Base-by-base conservation (phyloP, 257 asterid genomes). In the Solanum verrucosum region DNA sequence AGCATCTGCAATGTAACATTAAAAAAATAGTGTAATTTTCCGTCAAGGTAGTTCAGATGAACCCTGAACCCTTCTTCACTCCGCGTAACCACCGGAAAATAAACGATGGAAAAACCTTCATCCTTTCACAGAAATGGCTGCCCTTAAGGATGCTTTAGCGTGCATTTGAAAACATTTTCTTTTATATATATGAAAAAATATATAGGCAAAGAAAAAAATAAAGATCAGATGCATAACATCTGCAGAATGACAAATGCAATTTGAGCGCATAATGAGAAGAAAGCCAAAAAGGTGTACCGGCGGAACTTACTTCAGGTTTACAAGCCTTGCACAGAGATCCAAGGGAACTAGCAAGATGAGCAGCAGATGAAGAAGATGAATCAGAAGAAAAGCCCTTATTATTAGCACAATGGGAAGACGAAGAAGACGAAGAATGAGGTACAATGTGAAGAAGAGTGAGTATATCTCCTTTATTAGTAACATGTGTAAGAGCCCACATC, bases 401-500 rank as follows among this genome's bases (percentile, higher is more conserved):
- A 40, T 2, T 42, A 42, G 4, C 20, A 74, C 46, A 21, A 10
- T 37, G 46, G 20, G 82, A 20, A 35, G 82, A 20, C 1, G 81
- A 72, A 0, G 82, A 35, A 34, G 78, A 31, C 29, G 85, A 63
- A 12, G 93, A 37, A 70, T 95, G 91, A 88, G 95, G 91, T 56
- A 94, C 86, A 86, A 96, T 88, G 87, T 95, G 96, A 42, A 96
- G 98, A 0, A 96, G 93, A 59, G 99, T 95, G 35, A 96, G 93
- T 7, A 95, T 89, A 89, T 96, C 99, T 29, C 95, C 98, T 92
- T 91, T 93, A 31, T 93, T 94, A 4, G 98, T 88, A 4, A 95
- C 97, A 91, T 95, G 98, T 79, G 98, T 94, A 3, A 96, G 94
- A 29, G 99, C 98, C 98, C 98, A 96, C 97, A 95, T 95, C 98